Conservation (phyloP, 2,329 filamentous ascomycete genomes). For the Fusarium citri region DNA sequence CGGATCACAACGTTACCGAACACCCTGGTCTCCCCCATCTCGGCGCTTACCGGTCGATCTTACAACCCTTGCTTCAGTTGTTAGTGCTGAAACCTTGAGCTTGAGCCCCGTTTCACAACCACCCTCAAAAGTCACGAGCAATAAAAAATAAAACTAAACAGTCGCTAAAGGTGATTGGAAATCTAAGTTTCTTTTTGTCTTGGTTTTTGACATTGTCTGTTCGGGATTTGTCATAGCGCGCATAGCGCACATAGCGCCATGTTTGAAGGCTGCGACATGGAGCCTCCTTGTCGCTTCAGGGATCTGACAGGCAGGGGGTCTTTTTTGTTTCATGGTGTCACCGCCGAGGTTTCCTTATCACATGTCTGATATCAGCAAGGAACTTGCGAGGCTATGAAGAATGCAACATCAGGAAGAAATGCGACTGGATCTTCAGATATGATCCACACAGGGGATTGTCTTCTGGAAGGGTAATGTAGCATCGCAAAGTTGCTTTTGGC, state of each 20-base stretch:
- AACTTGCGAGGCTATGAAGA: background rate
- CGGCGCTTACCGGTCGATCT: slow-evolving; percentile 2
- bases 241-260: background rate
- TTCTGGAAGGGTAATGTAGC: background rate
- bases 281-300: background rate
- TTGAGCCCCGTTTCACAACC: background rate
- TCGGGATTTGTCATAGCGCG: background rate
- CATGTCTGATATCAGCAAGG: background rate
- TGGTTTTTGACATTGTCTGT: background rate
- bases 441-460: background rate
- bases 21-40: background rate
- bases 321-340: background rate
- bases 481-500: background rate
- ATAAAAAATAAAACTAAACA: no score
- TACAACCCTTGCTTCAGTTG: background rate
- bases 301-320: background rate
- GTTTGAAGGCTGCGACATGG: background rate
- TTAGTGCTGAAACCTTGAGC: background rate
- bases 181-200: no score
- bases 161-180: no score
- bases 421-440: background rate
- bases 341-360: background rate
- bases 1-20: background rate
- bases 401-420: background rate
- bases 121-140: no score